Evolutionary conservation across 768 basidiomycete genomes (phyloP).

Genomic region (Naganishia vishniacii): DNA sequence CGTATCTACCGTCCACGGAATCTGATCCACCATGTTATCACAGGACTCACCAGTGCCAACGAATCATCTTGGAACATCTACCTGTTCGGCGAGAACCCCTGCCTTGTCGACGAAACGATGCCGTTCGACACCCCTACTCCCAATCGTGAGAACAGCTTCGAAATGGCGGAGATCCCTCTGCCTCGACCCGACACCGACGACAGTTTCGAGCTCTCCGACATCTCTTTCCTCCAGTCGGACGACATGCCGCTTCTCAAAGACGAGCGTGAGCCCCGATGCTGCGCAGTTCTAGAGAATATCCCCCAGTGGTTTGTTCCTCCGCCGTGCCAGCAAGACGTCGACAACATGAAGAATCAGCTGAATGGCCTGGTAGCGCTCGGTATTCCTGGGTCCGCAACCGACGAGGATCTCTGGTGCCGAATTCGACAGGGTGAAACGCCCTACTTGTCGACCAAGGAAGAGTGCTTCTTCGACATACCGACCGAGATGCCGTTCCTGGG

Average conservation of each 20-base stretch:
- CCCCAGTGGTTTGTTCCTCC: neutral
- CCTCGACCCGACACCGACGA: too few species aligned
- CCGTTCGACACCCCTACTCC: neutral
- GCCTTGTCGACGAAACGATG: neutral
- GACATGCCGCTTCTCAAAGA: neutral
- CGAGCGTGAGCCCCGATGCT: neutral
- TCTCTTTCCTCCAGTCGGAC: neutral
- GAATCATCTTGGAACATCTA: neutral
- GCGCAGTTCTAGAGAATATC: neutral
- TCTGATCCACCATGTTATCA: too few species aligned
- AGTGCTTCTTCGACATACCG: constrained; percentile 4
- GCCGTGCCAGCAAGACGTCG: neutral
- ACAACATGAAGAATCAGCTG: neutral
- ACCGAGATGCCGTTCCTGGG: too few species aligned
- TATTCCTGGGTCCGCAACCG: neutral
- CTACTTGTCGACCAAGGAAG: neutral
- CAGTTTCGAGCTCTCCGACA: neutral
- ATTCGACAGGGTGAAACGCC: neutral
- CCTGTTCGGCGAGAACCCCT: neutral
- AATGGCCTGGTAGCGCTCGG: neutral
- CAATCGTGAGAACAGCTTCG: too few species aligned
- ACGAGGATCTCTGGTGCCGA: neutral
- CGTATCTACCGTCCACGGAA: too few species aligned
- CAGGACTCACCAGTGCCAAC: neutral
- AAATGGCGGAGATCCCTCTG: too few species aligned